phyloP scores from a whole-genome alignment of 2,329 filamentous ascomycete species.

The Shiraia sp. region DNA sequence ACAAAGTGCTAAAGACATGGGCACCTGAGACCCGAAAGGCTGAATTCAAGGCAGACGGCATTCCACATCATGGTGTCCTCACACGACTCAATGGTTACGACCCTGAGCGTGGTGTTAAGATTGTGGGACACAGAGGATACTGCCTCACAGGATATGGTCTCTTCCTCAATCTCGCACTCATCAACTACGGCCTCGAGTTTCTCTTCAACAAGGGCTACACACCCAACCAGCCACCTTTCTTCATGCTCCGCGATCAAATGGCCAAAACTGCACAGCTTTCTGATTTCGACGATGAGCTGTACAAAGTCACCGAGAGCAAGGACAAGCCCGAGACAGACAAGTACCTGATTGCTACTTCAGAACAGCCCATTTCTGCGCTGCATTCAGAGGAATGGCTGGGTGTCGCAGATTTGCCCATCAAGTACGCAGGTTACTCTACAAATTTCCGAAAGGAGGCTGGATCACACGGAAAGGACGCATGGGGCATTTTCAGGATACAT shows the following conservation, averaged over 20 bases:
- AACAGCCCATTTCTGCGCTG: conserved; percentile 91
- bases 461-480: conserved; percentile 87
- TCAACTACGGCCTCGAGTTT: conserved; percentile 94
- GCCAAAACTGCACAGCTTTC: conserved; percentile 96
- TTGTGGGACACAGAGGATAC: conserved; percentile 93
- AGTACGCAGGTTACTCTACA: conserved; percentile 85
- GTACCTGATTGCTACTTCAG: conserved; percentile 74
- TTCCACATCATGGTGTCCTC: conserved; percentile 95
- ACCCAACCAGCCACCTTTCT: conserved; percentile 61
- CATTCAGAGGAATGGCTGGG: conserved; percentile 94
- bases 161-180: conserved; percentile 86
- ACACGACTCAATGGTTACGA: conserved; percentile 88
- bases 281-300: conserved; percentile 96
- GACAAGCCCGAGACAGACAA: conserved; percentile 84
- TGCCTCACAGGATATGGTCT: conserved; percentile 89
- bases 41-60: conserved; percentile 76
- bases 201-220: conserved; percentile 79
- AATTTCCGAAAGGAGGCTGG: conserved; percentile 97
- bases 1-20: conserved; percentile 77
- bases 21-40: conserved; percentile 73
- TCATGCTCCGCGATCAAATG: conserved; percentile 96
- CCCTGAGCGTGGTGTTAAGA: conserved; percentile 76
- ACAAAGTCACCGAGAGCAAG: conserved; percentile 87
- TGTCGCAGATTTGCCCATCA: conserved; percentile 83
- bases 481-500: conserved; percentile 97